Percentiles rank a stretch among this genome's conserved stretches.
Evolutionary conservation across 805 yeast species (phyloP).

Genomic region (Wickerhamiella parazyma): DNA sequence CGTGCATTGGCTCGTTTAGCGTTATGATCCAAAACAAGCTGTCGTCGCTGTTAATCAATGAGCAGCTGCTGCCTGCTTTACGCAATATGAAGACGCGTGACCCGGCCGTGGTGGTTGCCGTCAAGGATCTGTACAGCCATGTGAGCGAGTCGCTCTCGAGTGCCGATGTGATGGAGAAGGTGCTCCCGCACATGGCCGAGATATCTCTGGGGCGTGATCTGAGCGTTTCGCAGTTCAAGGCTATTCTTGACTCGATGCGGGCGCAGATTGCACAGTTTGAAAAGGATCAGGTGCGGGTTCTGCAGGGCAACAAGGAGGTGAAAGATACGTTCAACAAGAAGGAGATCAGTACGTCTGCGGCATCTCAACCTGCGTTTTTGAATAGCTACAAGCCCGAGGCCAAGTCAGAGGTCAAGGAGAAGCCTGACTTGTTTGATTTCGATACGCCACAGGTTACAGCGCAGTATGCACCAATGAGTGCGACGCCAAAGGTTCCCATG

Average conservation of each 20-base stretch:
- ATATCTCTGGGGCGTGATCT: constrained; percentile 36
- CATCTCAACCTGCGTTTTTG: not conserved
- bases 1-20: constrained; percentile 30
- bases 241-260: constrained; percentile 30
- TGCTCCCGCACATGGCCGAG: constrained; percentile 41
- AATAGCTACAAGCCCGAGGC: not conserved
- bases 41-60: constrained; percentile 59
- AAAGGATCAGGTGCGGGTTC: constrained; percentile 24
- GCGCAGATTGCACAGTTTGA: constrained; percentile 34
- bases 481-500: not conserved
- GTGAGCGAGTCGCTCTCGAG: constrained; percentile 30
- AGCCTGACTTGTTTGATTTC: constrained; percentile 2
- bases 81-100: constrained; percentile 66
- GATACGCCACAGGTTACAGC: not conserved
- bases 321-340: constrained; percentile 1
- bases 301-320: constrained; percentile 11
- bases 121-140: constrained; percentile 32
- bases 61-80: constrained; percentile 69
- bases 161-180: constrained; percentile 38
- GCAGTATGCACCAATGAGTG: not conserved
- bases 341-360: not conserved
- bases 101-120: constrained; percentile 42
- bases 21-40: constrained; percentile 24
- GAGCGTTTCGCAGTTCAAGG: constrained; percentile 30
- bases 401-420: not conserved